Evolutionary conservation across 352 stramenopile species (phyloP).

Genomic region (Pythium aristosporum): DNA sequence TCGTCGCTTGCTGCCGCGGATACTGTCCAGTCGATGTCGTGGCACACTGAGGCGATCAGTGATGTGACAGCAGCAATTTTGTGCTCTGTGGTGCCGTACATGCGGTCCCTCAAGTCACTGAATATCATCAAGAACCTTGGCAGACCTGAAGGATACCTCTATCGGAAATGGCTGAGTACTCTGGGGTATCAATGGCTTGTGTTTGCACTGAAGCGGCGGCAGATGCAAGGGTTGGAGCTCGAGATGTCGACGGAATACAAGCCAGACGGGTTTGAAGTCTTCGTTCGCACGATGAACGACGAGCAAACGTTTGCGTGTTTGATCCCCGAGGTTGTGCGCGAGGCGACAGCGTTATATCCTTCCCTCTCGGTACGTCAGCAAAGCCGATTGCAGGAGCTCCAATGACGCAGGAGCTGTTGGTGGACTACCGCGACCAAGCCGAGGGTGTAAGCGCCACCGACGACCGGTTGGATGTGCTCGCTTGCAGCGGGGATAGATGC

Average conservation of each 20-base stretch:
- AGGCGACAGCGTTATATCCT: background rate
- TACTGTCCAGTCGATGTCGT: background rate
- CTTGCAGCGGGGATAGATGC: background rate
- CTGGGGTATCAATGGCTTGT: background rate
- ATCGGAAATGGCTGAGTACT: background rate
- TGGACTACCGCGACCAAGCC: background rate
- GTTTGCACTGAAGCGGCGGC: background rate
- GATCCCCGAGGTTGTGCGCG: conserved; percentile 1
- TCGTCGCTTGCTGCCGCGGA: background rate
- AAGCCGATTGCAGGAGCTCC: background rate
- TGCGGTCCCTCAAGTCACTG: background rate
- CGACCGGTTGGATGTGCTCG: background rate
- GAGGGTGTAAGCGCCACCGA: background rate
- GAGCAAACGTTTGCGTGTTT: background rate
- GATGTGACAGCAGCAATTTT: background rate
- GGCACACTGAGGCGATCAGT: background rate
- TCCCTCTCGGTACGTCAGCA: background rate
- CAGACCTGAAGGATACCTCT: too few relatives aligned
- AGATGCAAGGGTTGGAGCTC: background rate
- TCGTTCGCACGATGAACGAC: background rate
- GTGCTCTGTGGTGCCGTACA: background rate
- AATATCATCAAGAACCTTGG: background rate
- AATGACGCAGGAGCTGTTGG: background rate
- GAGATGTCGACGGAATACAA: background rate
- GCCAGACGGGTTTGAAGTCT: background rate